Percentiles rank a stretch among this genome's conserved stretches.
Conservation (phyloP, 106 monocot species). For the Alisma plantagoaquatica region DNA sequence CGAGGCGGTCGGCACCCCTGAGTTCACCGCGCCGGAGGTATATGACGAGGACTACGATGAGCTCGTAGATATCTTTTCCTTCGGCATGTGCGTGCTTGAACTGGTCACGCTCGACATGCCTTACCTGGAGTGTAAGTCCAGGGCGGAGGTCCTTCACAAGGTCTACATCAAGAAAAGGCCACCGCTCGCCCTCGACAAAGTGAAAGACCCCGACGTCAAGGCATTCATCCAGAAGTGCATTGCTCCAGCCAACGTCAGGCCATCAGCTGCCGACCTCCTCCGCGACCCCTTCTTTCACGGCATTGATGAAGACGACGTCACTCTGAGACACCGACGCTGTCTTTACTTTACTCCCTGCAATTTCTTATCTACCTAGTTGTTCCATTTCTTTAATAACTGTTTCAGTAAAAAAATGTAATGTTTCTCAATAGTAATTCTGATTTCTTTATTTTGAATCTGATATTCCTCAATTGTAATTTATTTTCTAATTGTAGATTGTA, state of each 20-base stretch:
- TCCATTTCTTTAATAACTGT: too few relatives aligned
- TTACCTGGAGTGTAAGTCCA: conserved; percentile 62
- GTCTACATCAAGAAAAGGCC: conserved; percentile 41
- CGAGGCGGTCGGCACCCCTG: conserved; percentile 66
- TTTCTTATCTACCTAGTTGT: too few relatives aligned
- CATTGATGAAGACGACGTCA: too few relatives aligned
- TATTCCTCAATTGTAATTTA: too few relatives aligned
- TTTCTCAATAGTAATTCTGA: too few relatives aligned
- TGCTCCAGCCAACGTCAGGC: conserved; percentile 34
- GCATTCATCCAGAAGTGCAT: conserved; percentile 73
- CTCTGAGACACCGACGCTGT: too few relatives aligned
- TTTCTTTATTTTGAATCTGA: too few relatives aligned
- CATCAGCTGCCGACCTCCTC: conserved; percentile 69
- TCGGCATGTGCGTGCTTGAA: conserved; percentile 84
- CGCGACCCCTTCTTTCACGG: conserved; percentile 62
- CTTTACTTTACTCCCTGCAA: too few relatives aligned
- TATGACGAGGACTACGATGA: conserved; percentile 82
- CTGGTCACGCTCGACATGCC: conserved; percentile 72
- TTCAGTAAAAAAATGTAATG: too few relatives aligned
- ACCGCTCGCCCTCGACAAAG: conserved; percentile 28
- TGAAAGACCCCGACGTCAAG: conserved; percentile 45
- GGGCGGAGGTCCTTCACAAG: conserved; percentile 56
- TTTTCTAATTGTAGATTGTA: too few relatives aligned
- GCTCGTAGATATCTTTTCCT: conserved; percentile 80
- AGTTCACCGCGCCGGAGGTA: conserved; percentile 87